Base-by-base conservation (phyloP, 73 alveolate genomes). In the Diophrys sp. region DNA sequence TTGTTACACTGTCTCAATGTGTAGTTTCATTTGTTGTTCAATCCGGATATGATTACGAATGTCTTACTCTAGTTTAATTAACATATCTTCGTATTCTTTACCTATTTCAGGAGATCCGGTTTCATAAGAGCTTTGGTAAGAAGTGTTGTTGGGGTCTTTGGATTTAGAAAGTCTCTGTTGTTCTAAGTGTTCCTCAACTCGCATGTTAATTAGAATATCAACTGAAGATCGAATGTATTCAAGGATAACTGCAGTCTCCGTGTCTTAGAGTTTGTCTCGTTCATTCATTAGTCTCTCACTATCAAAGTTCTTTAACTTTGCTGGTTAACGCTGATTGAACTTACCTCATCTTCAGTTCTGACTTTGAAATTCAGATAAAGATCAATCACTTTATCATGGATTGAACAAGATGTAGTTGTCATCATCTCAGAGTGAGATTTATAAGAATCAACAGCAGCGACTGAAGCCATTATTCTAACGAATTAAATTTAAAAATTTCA, bases 1-100 rank as follows among this genome's bases (percentile, higher is more conserved):
- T 31, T 68, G 24, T 25, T 68, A 5, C 1, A 68, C 25, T 2
- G 54, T 68, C 75, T 68, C 75, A 29, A 68, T 68, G 24, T 68
- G 75, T 2, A 68, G 55, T 55, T 68, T 68, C 75, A 68, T 68
- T 28, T 68, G 24, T 5, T 68, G 55, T 55, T 68, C 75, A 68
- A 68, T 68, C 75, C 86, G 33, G 56, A 85, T 85, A 31, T 85
- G 88, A 24, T 78, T 80, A 25, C 92, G 56, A 5, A 79, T 70
- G 28, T 85, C 92, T 1, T 62, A n/a, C 32, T 85, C 92, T 1
- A 69, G 72, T 32, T 85, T 85, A 31, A 69, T 29, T 25, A 85
- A 55, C 33, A 79, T 56, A 33, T 74, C 73, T 70, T 85, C 92
- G 53, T 85, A 85, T 56, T 85, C 84, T 53, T 80, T 80, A 18